Conservation (phyloP, 352 stramenopile species). For the Phytophthora capsici region DNA sequence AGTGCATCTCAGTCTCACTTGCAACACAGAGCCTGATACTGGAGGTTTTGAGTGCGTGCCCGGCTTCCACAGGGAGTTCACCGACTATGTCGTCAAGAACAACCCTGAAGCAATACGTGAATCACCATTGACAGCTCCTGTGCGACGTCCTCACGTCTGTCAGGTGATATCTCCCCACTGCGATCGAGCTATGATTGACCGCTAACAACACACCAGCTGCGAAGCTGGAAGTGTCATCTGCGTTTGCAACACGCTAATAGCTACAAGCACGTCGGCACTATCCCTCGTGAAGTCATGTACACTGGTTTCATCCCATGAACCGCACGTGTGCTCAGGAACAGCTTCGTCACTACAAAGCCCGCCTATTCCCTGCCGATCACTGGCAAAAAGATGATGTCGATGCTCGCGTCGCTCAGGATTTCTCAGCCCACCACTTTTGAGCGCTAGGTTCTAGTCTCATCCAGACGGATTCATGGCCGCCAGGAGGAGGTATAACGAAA, state of each 20-base stretch:
- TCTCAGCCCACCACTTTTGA: slow-evolving; percentile 72
- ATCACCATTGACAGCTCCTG: slow-evolving; percentile 11
- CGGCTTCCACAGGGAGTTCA: slow-evolving; percentile 90
- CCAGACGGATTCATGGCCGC: no score
- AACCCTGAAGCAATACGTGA: slow-evolving; percentile 22
- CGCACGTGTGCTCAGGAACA: slow-evolving; percentile 74
- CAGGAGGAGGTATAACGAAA: no score
- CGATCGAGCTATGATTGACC: slow-evolving; percentile 77
- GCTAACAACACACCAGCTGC: slow-evolving; percentile 70
- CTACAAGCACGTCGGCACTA: slow-evolving; percentile 66
- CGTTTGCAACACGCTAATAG: slow-evolving; percentile 89
- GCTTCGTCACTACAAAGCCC: slow-evolving; percentile 64
- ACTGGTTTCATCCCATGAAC: slow-evolving; percentile 87
- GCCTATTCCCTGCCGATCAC: slow-evolving; percentile 73
- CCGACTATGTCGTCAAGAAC: slow-evolving; percentile 53
- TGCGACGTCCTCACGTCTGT: slow-evolving; percentile 71
- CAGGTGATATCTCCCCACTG: slow-evolving; percentile 86
- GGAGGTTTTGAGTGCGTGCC: slow-evolving; percentile 88
- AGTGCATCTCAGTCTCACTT: slow-evolving; percentile 89
- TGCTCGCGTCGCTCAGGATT: slow-evolving; percentile 61
- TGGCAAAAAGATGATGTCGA: slow-evolving; percentile 79
- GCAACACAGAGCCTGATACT: slow-evolving; percentile 67
- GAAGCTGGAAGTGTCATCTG: slow-evolving; percentile 81
- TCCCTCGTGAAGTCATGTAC: slow-evolving; percentile 85
- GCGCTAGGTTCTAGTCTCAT: slow-evolving; percentile 70